A percentile compares a stretch with the other conserved stretches of the same genome.
Evolutionary conservation across 1,284 basidiomycete species (phyloP).

Genomic region (Sanguinoderma infundibulare): DNA sequence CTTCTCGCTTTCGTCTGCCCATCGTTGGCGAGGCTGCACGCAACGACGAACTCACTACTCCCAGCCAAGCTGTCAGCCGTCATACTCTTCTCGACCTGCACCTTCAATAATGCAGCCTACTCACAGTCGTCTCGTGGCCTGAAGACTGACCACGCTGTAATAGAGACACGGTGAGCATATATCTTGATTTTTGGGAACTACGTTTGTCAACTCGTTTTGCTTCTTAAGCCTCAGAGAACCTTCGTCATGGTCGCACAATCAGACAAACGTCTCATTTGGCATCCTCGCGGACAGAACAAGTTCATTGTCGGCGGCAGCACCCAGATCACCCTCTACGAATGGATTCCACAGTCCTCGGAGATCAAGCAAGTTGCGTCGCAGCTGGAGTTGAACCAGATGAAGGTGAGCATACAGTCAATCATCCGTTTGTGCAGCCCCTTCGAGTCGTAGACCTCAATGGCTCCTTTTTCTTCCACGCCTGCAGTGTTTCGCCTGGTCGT

Average conservation of each 20-base stretch:
- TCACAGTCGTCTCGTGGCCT: too few relatives aligned
- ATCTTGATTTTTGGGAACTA: too few relatives aligned
- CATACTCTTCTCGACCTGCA: too few relatives aligned
- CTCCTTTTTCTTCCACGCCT: background rate
- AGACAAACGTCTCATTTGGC: conserved; percentile 75
- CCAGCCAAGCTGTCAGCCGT: too few relatives aligned
- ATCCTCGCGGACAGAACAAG: conserved; percentile 69
- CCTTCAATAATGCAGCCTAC: too few relatives aligned
- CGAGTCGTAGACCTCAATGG: conserved; percentile 18
- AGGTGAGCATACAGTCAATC: conserved; percentile 45
- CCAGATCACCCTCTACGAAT: conserved; percentile 80
- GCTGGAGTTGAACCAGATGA: conserved; percentile 74
- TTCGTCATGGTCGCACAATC: conserved; percentile 46
- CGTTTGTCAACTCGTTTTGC: too few relatives aligned
- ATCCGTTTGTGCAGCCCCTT: background rate
- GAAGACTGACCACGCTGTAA: too few relatives aligned
- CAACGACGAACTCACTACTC: too few relatives aligned
- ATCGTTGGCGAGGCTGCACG: too few relatives aligned
- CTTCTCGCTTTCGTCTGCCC: too few relatives aligned
- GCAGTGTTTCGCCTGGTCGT: conserved; percentile 82
- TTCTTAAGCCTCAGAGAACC: too few relatives aligned
- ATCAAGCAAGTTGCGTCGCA: conserved; percentile 75
- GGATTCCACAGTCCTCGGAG: conserved; percentile 63
- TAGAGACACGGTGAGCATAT: too few relatives aligned
- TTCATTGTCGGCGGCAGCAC: conserved; percentile 79